Evolutionary conservation across 2,329 filamentous ascomycete species (phyloP).

Genomic region (Cercospora nicotianae): DNA sequence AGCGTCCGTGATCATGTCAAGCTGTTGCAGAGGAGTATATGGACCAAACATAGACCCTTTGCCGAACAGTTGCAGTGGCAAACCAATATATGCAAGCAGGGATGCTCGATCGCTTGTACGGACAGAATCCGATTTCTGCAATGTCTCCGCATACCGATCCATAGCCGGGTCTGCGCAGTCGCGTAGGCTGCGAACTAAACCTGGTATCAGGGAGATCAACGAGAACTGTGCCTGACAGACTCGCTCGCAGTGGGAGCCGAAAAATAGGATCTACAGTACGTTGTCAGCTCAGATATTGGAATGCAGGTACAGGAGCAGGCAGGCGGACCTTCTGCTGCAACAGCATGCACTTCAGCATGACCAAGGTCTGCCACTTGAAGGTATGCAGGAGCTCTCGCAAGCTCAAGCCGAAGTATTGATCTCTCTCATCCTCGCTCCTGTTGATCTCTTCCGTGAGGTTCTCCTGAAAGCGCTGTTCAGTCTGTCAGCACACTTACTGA

Average conservation of each 20-base stretch:
- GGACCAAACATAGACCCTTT: conserved; percentile 95
- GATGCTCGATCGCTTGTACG: conserved; percentile 90
- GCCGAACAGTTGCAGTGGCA: conserved; percentile 92
- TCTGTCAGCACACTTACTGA: conserved; percentile 21
- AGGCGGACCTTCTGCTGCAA: conserved; percentile 81
- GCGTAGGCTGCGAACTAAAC: conserved; percentile 84
- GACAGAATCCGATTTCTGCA: conserved; percentile 77
- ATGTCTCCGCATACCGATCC: conserved; percentile 73
- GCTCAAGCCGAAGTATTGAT: conserved; percentile 75
- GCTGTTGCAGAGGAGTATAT: conserved; percentile 92
- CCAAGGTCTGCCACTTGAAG: conserved; percentile 91
- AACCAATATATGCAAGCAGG: conserved; percentile 87
- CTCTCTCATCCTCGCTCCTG: conserved; percentile 70
- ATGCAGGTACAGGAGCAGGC: background rate
- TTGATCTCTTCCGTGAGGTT: conserved; percentile 64
- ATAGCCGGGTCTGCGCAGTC: conserved; percentile 95
- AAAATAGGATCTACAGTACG: conserved; percentile 85
- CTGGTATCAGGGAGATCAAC: conserved; percentile 89
- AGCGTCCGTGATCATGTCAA: conserved; percentile 89
- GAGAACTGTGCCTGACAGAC: conserved; percentile 99
- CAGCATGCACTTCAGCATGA: conserved; percentile 89
- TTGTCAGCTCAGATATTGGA: conserved; percentile 12
- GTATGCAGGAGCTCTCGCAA: conserved; percentile 81
- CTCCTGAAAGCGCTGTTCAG: conserved; percentile 75
- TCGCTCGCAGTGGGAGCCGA: conserved; percentile 91